Conservation (phyloP, 1,284 basidiomycete species). For the Amylostereum areolatum region DNA sequence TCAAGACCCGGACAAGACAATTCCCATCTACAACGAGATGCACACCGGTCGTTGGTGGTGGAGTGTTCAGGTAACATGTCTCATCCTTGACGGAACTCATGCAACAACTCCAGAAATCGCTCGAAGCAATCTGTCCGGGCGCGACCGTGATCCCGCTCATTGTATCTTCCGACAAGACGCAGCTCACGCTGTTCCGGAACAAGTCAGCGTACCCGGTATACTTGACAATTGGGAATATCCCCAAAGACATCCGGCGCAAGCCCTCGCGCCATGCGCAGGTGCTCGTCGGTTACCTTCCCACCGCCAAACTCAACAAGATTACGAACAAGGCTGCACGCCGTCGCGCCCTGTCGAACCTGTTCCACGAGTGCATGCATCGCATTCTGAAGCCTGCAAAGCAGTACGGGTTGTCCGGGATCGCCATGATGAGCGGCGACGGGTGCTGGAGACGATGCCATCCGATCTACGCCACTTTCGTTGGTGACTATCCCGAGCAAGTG, state of each 20-base stretch:
- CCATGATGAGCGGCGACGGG: constrained; percentile 19
- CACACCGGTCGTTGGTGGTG: not conserved
- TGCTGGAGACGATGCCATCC: constrained; percentile 16
- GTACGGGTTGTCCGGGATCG: constrained; percentile 20
- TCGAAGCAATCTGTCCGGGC: not conserved
- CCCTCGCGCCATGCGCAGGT: constrained; percentile 28
- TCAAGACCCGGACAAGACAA: not conserved
- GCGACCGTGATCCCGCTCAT: constrained; percentile 2
- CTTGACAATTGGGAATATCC: constrained; percentile 38
- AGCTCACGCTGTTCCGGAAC: constrained; percentile 28
- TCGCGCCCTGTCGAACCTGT: constrained; percentile 27
- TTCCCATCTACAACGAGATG: not conserved
- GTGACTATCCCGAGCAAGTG: constrained; percentile 22
- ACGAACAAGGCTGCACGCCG: constrained; percentile 20
- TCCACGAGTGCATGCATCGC: constrained; percentile 26
- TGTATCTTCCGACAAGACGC: too few species aligned
- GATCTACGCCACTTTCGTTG: constrained; percentile 20
- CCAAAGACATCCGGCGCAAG: constrained; percentile 32
- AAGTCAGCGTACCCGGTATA: constrained; percentile 32
- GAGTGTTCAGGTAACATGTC: not conserved
- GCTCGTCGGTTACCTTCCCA: constrained; percentile 34
- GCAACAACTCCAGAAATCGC: not conserved
- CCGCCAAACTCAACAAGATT: constrained; percentile 24
- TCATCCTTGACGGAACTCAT: not conserved
- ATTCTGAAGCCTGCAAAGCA: constrained; percentile 23